phyloP scores from a whole-genome alignment of 1,139 yeast genomes.

The Yamadazyma conglobata region DNA sequence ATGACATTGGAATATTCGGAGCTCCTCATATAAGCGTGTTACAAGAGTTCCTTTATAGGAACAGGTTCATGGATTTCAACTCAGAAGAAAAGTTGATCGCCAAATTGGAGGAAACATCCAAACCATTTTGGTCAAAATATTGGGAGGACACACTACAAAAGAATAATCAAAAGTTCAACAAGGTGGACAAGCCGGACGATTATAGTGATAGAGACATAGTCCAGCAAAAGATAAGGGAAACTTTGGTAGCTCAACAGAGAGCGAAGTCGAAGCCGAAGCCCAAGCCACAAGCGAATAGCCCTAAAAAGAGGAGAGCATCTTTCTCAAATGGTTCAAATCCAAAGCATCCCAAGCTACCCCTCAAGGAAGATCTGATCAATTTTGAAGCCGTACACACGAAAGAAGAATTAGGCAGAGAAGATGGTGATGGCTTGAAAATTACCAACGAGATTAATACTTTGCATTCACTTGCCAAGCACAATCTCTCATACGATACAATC shows the following conservation, averaged over 20 bases:
- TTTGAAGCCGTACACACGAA: constrained; percentile 9
- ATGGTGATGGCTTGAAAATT: constrained; percentile 19
- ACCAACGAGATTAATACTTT: constrained; percentile 18
- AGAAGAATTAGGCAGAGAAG: constrained; percentile 14
- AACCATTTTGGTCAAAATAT: constrained; percentile 49
- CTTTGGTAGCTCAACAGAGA: constrained; percentile 11
- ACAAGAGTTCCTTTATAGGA: constrained; percentile 53
- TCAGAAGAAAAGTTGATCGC: constrained; percentile 22
- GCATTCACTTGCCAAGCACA: constrained; percentile 14
- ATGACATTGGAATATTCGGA: constrained; percentile 46
- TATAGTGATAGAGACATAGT: constrained; percentile 13
- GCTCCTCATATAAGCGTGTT: constrained; percentile 55
- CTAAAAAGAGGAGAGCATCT: constrained; percentile 8
- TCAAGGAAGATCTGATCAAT: constrained; percentile 2
- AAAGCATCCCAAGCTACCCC: constrained; percentile 3
- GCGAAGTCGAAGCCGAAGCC: constrained; percentile 1
- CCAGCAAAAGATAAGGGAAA: constrained; percentile 14
- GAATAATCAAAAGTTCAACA: constrained; percentile 30
- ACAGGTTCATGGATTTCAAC: constrained; percentile 38
- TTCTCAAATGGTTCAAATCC: constrained; percentile 3
- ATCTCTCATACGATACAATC: constrained; percentile 19
- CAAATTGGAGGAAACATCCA: constrained; percentile 30
- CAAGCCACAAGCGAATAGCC: constrained; percentile 2
- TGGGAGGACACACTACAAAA: constrained; percentile 44
- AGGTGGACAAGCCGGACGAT: constrained; percentile 23